Percentiles rank a stretch among this genome's conserved stretches.
These are phyloP conservation scores for Cetraspora pellucida DNA, from an alignment of 192 early-diverging fungal genomes.

Conservation along the genomic window DNA sequence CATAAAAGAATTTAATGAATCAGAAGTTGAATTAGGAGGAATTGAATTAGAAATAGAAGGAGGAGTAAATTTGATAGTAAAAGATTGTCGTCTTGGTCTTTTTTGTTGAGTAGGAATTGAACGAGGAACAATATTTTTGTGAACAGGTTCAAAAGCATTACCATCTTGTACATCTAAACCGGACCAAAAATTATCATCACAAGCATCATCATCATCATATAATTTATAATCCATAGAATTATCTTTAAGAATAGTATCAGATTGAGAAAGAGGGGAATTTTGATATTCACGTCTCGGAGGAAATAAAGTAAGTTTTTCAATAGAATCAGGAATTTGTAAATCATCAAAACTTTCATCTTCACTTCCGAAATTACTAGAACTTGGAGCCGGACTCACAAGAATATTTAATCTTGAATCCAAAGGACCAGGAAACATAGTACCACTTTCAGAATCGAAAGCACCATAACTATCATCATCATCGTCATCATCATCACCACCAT, in stretches of 20 bases:
- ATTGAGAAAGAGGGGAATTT: not conserved
- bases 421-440: not conserved
- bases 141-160: not conserved
- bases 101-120: not conserved
- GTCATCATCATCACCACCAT: not conserved
- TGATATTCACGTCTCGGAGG: not conserved
- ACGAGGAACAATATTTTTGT: conserved; percentile 1
- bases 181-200: not conserved
- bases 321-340: conserved; percentile 4
- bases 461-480: not conserved
- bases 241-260: not conserved
- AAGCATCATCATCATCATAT: not conserved
- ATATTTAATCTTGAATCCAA: not conserved
- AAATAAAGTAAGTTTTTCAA: not conserved
- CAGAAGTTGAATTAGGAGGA: too few relatives aligned
- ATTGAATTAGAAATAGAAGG: not conserved
- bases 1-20: too few relatives aligned
- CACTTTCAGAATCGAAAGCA: not conserved
- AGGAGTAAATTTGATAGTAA: not conserved
- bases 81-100: not conserved
- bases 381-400: not conserved
- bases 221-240: not conserved
- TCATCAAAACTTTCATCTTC: conserved; percentile 7
- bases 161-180: not conserved
- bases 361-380: not conserved